Base-by-base conservation (phyloP, 208 protist genomes). In the Leishmania guyanensis region DNA sequence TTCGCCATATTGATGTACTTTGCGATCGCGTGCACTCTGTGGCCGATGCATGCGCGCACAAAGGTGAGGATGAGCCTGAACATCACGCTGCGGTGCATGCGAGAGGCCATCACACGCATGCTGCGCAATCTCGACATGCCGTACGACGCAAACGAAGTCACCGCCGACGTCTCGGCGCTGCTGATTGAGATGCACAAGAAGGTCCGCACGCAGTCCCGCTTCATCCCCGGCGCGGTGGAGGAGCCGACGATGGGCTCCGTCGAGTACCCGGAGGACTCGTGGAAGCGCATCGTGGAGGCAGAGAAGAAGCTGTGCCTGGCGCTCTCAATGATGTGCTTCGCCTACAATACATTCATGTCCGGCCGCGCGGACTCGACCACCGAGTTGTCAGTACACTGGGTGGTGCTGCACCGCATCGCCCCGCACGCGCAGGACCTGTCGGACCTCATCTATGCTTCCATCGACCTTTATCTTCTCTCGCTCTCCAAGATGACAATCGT, bases 1-100 rank as follows among this genome's bases (percentile, higher is more conserved):
- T 98, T 98, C 60, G 93, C 94, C 56, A 98, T 98, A 89, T 85
- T 96, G 72, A 90, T 98, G 74, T 98, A 98, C 85, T 98, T 98
- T 82, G 89, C 88, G 50, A 95, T 98, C 79, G 88, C 89, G 48
- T 92, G 80, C 53, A 58, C 91, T 17, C 48, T 98, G 75, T 98
- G 94, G 93, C 94, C 94, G 68, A 96, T 98, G 93, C 93, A 89
- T 14, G 93, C 89, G 8, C 84, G 82, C 65, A 88, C 82, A 8
- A 94, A 95, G 83, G 88, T 98, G 66, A 89, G 90, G 66, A 94
- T 96, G 90, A 88, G 90, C n/a, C 91, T 98, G 60, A 90, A 98
- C 79, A 82, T 90, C n/a, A 90, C 87, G 46, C 85, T 98, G 69
- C 90, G 94, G 43, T 98, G 92, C 80, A 86, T 94, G 75, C 92